phyloP scores from a whole-genome alignment of 2,329 filamentous ascomycete genomes.

The Bipolaris sorokiniana region DNA sequence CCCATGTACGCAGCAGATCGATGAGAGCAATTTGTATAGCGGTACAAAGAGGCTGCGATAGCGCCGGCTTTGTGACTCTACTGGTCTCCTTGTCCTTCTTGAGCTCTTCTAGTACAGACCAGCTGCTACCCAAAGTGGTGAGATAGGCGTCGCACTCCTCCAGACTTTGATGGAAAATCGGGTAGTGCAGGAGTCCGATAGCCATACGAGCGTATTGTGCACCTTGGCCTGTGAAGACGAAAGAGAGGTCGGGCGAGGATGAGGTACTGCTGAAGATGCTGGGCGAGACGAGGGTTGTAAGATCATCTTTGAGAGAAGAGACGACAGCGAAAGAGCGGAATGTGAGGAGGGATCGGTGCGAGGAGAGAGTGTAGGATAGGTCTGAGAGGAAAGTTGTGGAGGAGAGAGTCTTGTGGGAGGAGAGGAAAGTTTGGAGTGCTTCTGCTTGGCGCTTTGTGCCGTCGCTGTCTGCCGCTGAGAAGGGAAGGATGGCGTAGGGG shows the following conservation, averaged over 20 bases:
- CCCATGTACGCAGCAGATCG: conserved; percentile 14
- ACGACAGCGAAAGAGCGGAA: conserved; percentile 17
- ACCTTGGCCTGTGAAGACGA: conserved; percentile 42
- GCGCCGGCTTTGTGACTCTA: conserved; percentile 12
- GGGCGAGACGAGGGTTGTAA: conserved; percentile 3
- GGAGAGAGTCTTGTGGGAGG: neutral
- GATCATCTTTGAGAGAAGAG: conserved; percentile 1
- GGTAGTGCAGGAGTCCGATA: conserved; percentile 18
- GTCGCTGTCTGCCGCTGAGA: conserved; percentile 16
- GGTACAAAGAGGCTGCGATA: conserved; percentile 9
- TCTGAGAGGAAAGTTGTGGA: conserved; percentile 4
- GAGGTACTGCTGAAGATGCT: conserved; percentile 4
- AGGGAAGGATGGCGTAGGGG: conserved; percentile 31
- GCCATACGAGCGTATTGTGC: conserved; percentile 39
- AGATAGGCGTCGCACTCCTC: conserved; percentile 2
- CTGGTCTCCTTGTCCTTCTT: conserved; percentile 11
- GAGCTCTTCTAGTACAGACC: conserved; percentile 30
- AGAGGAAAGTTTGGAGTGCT: conserved; percentile 5
- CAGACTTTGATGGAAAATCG: conserved; percentile 10
- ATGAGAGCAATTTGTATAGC: conserved; percentile 3
- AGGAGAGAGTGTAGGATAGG: conserved; percentile 36
- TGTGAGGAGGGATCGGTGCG: conserved; percentile 24
- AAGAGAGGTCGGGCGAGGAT: conserved; percentile 9
- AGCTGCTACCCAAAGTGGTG: neutral
- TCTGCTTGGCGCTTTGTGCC: conserved; percentile 11